Evolutionary conservation across 2,329 filamentous ascomycete genomes (phyloP), one percentile per base, ranked within the genome.

Genomic region (Cercospora canescens): DNA sequence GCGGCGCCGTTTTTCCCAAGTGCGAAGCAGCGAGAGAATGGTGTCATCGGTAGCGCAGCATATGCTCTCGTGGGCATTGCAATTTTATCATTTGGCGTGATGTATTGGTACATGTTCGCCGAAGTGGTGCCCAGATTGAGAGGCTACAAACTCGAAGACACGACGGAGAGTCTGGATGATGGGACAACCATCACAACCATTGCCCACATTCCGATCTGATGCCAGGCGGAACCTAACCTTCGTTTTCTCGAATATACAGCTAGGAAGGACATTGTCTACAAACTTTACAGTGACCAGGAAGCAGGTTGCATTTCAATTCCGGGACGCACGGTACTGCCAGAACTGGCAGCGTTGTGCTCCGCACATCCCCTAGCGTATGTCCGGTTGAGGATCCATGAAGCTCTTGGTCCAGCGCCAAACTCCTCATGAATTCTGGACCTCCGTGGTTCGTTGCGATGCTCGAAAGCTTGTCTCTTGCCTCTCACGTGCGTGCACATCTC

Each of bases 101-200:
- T 86, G 0, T 92, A 92, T 74, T 93, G 90, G 91, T 88, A 86
- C 68, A 67, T 90, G 1, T 90, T 87, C 85, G 88, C 88, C 0
- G 81, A 87, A 3, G 69, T 86, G 1, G 74, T 92, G 26, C 90
- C 91, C 1, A 79, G 77, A 48, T 84, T 84, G 78, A 81, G 85
- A 59, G 83, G 84, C 0, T 91, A 91, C 73, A 83, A 75, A 14
- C 77, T 92, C 1, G 87, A 90, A 71, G 89, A 92, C 70, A 82
- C 85, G 63, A 80, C 80, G 2, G 85, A 85, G 39, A 79, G 87
- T 0, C 76, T 93, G 21, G 81, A 82, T 24, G 90, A 93, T 76
- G 90, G 90, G 0, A 92, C 88, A 0, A 84, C 82, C 1, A 84
- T 92, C 60, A 91, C 87, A 0, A 86, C 54, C 21, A 65, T 71